Evolutionary conservation across 768 basidiomycete genomes (phyloP).

Genomic region (Boletus reticulatus): DNA sequence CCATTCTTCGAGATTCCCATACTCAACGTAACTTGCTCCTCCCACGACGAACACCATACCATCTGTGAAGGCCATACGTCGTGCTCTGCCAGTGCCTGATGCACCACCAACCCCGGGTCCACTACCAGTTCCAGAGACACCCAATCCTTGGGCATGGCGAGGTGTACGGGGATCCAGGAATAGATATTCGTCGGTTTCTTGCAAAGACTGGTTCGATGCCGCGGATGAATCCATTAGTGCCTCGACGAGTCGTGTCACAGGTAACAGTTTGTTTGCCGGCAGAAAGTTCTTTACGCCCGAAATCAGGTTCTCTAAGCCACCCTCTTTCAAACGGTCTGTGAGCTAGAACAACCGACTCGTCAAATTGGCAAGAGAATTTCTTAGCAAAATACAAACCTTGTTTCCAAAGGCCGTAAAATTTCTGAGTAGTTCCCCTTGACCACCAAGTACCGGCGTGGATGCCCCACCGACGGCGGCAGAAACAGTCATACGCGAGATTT

Average conservation of each 20-base stretch:
- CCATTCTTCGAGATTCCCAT: constrained; percentile 96
- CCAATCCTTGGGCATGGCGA: constrained; percentile 49
- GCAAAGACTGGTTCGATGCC: constrained; percentile 90
- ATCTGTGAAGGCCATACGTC: constrained; percentile 79
- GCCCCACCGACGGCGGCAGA: constrained; percentile 58
- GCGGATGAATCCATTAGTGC: constrained; percentile 97
- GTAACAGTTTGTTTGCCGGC: constrained; percentile 90
- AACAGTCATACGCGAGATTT: constrained; percentile 90
- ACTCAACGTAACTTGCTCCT: constrained; percentile 96
- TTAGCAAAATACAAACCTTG: constrained; percentile 51
- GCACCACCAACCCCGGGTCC: constrained; percentile 39
- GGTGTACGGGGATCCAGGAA: constrained; percentile 90
- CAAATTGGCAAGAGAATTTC: neutral
- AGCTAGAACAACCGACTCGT: constrained; percentile 49
- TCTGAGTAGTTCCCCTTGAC: constrained; percentile 85
- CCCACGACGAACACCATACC: constrained; percentile 94
- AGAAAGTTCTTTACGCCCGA: constrained; percentile 98
- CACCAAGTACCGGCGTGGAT: constrained; percentile 65
- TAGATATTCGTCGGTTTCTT: constrained; percentile 95
- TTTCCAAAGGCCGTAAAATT: constrained; percentile 93
- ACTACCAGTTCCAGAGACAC: constrained; percentile 45
- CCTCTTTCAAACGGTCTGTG: constrained; percentile 90
- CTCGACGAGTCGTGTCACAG: constrained; percentile 89
- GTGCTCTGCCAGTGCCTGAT: constrained; percentile 37
- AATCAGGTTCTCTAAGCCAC: constrained; percentile 94